Evolutionary conservation across 768 basidiomycete species (phyloP).

Genomic region (Suillus paluster): DNA sequence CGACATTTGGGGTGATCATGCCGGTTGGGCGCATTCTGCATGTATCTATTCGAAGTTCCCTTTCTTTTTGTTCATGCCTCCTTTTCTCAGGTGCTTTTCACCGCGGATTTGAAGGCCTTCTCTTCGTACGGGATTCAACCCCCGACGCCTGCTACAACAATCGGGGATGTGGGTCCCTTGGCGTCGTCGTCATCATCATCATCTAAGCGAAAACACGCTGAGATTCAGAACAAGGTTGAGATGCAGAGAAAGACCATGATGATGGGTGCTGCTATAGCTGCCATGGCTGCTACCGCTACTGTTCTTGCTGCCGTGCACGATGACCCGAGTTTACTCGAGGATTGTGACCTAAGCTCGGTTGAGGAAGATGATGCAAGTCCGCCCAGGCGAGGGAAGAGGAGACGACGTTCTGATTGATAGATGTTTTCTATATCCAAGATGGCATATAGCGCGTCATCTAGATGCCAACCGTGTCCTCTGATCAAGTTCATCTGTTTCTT

Average conservation of each 20-base stretch:
- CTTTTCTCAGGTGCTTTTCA: conserved; percentile 66
- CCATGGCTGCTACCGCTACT: background rate
- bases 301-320: background rate
- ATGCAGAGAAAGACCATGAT: background rate
- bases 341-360: background rate
- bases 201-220: background rate
- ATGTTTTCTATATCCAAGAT: background rate
- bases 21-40: conserved; percentile 92
- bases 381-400: background rate
- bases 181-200: background rate
- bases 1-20: conserved; percentile 78
- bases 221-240: background rate
- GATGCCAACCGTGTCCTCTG: background rate
- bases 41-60: conserved; percentile 21
- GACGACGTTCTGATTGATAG: background rate
- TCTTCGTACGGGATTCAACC: conserved; percentile 52
- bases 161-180: background rate
- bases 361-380: background rate
- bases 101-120: conserved; percentile 73
- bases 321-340: background rate
- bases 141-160: background rate
- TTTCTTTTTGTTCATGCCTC: background rate
- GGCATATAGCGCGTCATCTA: too few relatives aligned
- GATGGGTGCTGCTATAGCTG: background rate
- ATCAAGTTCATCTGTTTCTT: background rate